Conservation (phyloP, 371 early-diverging fungal species). For the Zychaea mexicana region DNA sequence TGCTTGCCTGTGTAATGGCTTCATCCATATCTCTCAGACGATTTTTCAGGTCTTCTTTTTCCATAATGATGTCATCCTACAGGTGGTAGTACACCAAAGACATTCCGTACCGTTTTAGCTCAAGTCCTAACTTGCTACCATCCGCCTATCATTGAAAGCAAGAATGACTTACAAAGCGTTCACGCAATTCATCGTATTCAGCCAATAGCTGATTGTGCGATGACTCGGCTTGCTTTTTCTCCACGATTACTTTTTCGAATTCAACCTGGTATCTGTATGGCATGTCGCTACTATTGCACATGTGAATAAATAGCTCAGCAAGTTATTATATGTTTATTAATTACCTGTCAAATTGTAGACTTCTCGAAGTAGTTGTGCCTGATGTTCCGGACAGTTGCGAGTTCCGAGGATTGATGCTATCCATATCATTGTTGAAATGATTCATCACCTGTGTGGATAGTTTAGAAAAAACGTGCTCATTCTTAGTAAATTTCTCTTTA, state of each 20-base stretch:
- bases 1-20: conserved; percentile 63
- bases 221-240: conserved; percentile 60
- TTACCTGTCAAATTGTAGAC: conserved; percentile 26
- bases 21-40: conserved; percentile 76
- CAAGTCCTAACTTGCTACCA: too few relatives aligned
- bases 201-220: conserved; percentile 51
- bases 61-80: conserved; percentile 66
- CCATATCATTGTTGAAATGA: conserved; percentile 39
- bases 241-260: conserved; percentile 42
- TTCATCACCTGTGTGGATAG: conserved; percentile 34
- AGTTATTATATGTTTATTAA: not conserved
- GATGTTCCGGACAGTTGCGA: conserved; percentile 40
- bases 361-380: conserved; percentile 20
- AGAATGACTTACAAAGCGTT: conserved; percentile 61
- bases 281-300: conserved; percentile 26
- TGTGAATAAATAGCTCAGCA: not conserved
- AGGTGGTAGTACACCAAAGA: not conserved
- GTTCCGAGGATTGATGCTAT: conserved; percentile 25
- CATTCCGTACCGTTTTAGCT: too few relatives aligned
- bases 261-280: conserved; percentile 45
- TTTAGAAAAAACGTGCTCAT: not conserved
- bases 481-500: too few relatives aligned
- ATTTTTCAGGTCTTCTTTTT: conserved; percentile 64
- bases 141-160: too few relatives aligned
- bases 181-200: conserved; percentile 55